phyloP scores from a whole-genome alignment of 2,329 filamentous ascomycete species.

The Cytospora chrysosperma region DNA sequence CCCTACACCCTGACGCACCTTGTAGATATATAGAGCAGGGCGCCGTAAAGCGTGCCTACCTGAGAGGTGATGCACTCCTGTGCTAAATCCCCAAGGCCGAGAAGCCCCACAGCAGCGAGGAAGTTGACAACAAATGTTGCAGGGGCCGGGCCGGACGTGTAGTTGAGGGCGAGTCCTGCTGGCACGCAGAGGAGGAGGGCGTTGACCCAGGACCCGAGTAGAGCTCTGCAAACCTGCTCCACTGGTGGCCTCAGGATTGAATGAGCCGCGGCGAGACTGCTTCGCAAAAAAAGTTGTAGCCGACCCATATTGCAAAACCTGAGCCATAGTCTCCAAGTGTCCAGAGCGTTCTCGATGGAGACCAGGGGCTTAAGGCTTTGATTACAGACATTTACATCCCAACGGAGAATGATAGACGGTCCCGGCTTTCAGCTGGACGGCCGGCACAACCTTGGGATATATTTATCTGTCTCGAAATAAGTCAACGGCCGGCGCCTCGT shows the following conservation, averaged over 20 bases:
- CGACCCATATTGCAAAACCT: background rate
- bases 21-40: slow-evolving; percentile 1
- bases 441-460: too few species aligned
- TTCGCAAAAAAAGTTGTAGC: background rate
- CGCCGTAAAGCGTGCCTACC: background rate
- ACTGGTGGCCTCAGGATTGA: background rate
- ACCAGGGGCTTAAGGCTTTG: too few species aligned
- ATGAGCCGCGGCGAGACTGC: background rate
- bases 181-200: slow-evolving; percentile 4
- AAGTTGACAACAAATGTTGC: slow-evolving; percentile 2
- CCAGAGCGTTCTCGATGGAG: too few species aligned
- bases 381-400: too few species aligned
- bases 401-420: too few species aligned
- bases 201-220: background rate
- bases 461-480: too few species aligned
- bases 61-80: background rate
- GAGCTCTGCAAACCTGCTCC: background rate
- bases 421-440: too few species aligned
- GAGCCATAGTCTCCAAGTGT: too few species aligned
- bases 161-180: background rate
- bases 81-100: background rate
- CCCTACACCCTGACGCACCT: background rate
- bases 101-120: background rate
- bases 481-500: too few species aligned
- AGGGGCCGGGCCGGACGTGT: background rate